Base-by-base conservation (phyloP, 345 rosid species). In the Angophora floribunda region DNA sequence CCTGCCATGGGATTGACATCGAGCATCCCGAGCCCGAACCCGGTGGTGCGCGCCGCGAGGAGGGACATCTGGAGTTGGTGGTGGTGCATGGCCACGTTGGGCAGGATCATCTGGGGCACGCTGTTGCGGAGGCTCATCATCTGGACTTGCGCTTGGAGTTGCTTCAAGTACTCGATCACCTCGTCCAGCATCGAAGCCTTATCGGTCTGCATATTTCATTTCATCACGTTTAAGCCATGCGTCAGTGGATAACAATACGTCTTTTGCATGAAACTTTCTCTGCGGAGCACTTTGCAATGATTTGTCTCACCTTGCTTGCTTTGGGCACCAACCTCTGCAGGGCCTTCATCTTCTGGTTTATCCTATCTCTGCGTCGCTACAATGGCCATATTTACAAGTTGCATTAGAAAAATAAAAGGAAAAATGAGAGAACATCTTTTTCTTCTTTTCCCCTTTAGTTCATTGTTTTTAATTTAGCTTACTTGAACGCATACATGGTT, bases 171-270 rank as follows among this genome's bases (percentile, higher is more conserved):
- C 57, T 96, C 99, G 19, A 98, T 98, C 87, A 96, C 99, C 90
- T 98, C 99, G 88, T 96, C 99, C 44, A 98, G 93, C 98, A 98
- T 98, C 7, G 99, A 96, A 26, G 98, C 99, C 90, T 96, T 96
- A 86, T 98, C 99, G 52, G 98, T 95, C 99, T 97, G 93, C 55
- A 86, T 51, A 28, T 44, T 86, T 91, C 94, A 89, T 59, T 7
- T 10, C 16, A 59, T 28, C 79, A 24, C 28, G 16, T 22, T 22
- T 82, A 41, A 6, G 51, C 24, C 51, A 28, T 28, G 13, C 13
- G 86, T 50, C 86, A 47, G 41, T 4, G 6, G 86, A 30, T 50
- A 50, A 47, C 52, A 84, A 47, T 15, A 52, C 51, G 36, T 51
- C 51, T 14, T 51, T 59, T 51, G 86, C 41, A 17, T 86, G 75